Base-by-base conservation (phyloP, 352 stramenopile genomes). In the Vaucheria bursata region DNA sequence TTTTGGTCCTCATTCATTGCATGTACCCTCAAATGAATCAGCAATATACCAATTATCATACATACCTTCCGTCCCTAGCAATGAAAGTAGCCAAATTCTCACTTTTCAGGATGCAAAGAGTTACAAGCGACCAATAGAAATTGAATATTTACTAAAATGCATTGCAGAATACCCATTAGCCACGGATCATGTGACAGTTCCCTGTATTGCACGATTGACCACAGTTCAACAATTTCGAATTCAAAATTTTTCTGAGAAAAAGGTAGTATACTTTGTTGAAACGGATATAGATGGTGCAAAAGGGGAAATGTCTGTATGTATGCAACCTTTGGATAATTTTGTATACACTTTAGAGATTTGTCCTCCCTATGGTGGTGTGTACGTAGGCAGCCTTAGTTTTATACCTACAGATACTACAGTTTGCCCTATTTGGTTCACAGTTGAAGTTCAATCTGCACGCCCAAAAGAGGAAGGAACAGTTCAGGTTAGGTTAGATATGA, bases 351-450 rank as follows among this genome's bases (percentile, higher is more conserved):
- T 97, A 1, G 93, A 87, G 0, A 91, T 96, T 49, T 91, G 85
- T 80, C 93, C 93, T 4, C 76, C 92, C 8, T 86, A 96, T 32
- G 94, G 91, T 6, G 93, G 93, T 5, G 90, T 86, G 49, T 97
- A 95, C 78, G 95, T 93, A 83, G 93, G 93, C 2, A 93, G 89
- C 3, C 87, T 97, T 65, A 96, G 91, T 7, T 97, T 97, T 75
- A 95, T 88, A 6, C 92, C 71, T 79, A 8, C 53, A 2, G 31
- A 34, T 2, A 7, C 2, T 2, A 68, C 31, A 31, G 53, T 68
- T 2, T n/a, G 87, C 92, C 72, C 94, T 90, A 74, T 92, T 4
- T 97, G 93, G 93, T 97, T 96, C 83, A 97, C 93, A 7, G 88
- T 97, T 1, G 90, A 96, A 75, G 90, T 94, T 6, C 87, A 87